Conservation (phyloP, 1,284 basidiomycete genomes). For the Irpex sp. region DNA sequence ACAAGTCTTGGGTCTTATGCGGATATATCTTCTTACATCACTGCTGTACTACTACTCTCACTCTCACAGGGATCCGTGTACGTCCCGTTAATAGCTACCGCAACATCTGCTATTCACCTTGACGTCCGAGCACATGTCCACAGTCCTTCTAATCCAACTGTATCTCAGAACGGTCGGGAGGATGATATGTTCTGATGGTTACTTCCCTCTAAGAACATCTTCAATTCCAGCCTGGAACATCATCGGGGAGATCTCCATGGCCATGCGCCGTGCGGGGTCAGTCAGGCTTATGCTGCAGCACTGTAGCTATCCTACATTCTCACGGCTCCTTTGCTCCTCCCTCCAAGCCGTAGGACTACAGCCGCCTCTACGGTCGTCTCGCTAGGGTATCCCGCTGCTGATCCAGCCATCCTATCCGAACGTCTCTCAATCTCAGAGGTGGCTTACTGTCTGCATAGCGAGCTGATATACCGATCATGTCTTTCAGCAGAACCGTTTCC, state of each 20-base stretch:
- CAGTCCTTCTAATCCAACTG: not conserved
- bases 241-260: not conserved
- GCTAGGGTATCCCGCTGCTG: not conserved
- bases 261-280: not conserved
- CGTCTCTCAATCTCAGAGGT: not conserved
- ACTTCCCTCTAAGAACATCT: not conserved
- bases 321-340: not conserved
- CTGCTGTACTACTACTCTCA: not conserved
- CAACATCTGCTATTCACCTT: not conserved
- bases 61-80: not conserved
- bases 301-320: not conserved
- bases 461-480: not conserved
- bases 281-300: not conserved
- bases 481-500: not conserved
- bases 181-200: not conserved
- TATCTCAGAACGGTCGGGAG: not conserved
- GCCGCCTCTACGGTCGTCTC: not conserved
- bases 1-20: not conserved
- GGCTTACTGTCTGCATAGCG: not conserved
- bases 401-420: not conserved
- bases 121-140: not conserved
- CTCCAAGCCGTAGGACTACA: not conserved
- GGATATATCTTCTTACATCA: not conserved
- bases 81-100: not conserved
- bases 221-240: not conserved